Evolutionary conservation across 2,329 filamentous ascomycete genomes (phyloP).

Genomic region (Spiromastix sp.): DNA sequence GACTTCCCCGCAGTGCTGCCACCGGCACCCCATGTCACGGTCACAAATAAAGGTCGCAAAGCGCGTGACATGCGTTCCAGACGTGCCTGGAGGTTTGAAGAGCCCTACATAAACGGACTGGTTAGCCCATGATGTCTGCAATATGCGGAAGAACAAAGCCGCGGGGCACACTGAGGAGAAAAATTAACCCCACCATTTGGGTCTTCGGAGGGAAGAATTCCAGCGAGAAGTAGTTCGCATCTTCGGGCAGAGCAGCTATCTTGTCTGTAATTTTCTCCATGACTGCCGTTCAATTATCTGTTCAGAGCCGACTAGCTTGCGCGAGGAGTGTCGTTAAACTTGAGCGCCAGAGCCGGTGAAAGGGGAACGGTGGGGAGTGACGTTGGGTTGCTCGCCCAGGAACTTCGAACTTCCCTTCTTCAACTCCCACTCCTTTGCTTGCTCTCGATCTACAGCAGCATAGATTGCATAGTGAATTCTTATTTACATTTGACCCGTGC

Average conservation of each 20-base stretch:
- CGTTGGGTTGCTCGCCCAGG: too few species aligned
- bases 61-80: slow-evolving; percentile 91
- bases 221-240: slow-evolving; percentile 82
- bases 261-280: slow-evolving; percentile 83
- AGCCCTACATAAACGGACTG: slow-evolving; percentile 46
- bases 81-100: slow-evolving; percentile 84
- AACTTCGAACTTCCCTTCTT: too few species aligned
- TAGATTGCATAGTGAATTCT: too few species aligned
- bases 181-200: slow-evolving; percentile 51
- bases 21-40: slow-evolving; percentile 95
- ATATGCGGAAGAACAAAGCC: not conserved
- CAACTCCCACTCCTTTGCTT: too few species aligned
- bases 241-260: slow-evolving; percentile 76
- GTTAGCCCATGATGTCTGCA: slow-evolving; percentile 14
- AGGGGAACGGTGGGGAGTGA: too few species aligned
- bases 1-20: slow-evolving; percentile 86
- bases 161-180: slow-evolving; percentile 2
- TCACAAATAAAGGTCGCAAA: slow-evolving; percentile 85
- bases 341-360: not conserved
- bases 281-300: not conserved
- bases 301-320: not conserved
- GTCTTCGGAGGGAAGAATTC: slow-evolving; percentile 99
- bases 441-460: too few species aligned
- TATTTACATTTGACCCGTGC: too few species aligned
- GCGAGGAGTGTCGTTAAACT: too few species aligned